phyloP scores from a whole-genome alignment of 257 asterid genomes.

The Capsicum chinense region DNA sequence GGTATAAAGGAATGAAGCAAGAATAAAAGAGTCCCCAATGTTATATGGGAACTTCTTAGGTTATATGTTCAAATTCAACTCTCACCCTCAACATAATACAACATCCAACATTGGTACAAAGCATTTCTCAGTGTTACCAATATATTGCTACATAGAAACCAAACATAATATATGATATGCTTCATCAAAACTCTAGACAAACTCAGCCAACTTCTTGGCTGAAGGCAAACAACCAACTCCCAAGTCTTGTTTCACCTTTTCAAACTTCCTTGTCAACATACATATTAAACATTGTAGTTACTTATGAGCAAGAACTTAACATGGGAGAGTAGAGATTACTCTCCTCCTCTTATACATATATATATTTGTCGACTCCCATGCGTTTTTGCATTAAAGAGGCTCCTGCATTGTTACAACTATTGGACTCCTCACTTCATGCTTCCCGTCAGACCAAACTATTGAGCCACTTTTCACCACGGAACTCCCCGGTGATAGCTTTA shows the following conservation, averaged over 20 bases:
- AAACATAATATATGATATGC: background rate
- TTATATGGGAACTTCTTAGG: background rate
- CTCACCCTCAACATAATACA: slow-evolving; percentile 10
- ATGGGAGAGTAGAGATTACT: too few species aligned
- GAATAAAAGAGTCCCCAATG: background rate
- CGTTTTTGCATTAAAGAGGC: slow-evolving; percentile 52
- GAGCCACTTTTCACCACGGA: slow-evolving; percentile 74
- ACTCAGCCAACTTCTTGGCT: slow-evolving; percentile 3
- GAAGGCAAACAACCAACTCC: background rate
- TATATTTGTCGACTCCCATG: background rate
- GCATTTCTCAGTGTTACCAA: background rate
- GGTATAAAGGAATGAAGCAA: background rate
- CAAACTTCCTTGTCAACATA: slow-evolving; percentile 15
- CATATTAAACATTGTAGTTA: slow-evolving; percentile 7
- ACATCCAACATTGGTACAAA: slow-evolving; percentile 18
- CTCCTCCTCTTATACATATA: background rate
- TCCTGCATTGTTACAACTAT: slow-evolving; percentile 79
- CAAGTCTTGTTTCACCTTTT: slow-evolving; percentile 6
- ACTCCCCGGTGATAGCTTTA: slow-evolving; percentile 69
- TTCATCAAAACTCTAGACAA: slow-evolving; percentile 6
- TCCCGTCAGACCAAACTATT: slow-evolving; percentile 81
- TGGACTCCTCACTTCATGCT: slow-evolving; percentile 67
- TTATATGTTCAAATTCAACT: background rate
- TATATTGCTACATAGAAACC: background rate
- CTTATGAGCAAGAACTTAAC: slow-evolving; percentile 7